Evolutionary conservation across 768 basidiomycete species (phyloP), one percentile per base, ranked within the genome.

Genomic region (Amanita muscaria): DNA sequence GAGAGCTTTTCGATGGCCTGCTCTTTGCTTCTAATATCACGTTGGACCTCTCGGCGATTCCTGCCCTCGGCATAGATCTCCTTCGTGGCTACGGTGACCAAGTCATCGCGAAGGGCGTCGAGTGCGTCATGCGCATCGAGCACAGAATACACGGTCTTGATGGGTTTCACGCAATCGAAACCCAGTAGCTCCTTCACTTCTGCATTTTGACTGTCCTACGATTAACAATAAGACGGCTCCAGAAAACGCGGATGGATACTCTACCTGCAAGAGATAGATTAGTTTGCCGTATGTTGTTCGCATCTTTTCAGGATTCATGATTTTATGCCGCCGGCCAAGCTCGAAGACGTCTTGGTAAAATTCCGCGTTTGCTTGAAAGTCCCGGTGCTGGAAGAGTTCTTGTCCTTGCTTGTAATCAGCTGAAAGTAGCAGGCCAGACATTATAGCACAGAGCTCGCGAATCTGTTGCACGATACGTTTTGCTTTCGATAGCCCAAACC

Each of bases 221-320:
- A 47, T 27, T 25, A 38, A n/a, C 40, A 27, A 52, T 53, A 11
- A 40, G 46, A 46, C 45, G 11, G 25, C 34, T 15, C 16, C 18
- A 33, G 29, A 41, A 10, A 14, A 15, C n/a, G 31, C 16, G 16
- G 4, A 12, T 12, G 38, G 4, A 14, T 34, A 30, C 56, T 68
- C 51, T 49, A 83, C 85, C 74, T 88, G 85, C 25, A 89, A 72
- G 44, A 90, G 65, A 60, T 89, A 90, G 25, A 89, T 80, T 48
- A 90, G 64, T 56, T 90, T 90, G 8, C 88, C 88, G 49, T 91
- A 91, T 6, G 85, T 90, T 22, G 83, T 80, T 19, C 88, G 74
- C 88, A 90, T 89, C 54, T 89, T 89, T 57, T 90, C 88, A 0
- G 88, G 88, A 53, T 90, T 91, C 85, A 86, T 88, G 56, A 91